Evolutionary conservation across 352 stramenopile species (phyloP), one percentile per base, ranked within the genome.

Genomic region (Phytopythium ostracodes): DNA sequence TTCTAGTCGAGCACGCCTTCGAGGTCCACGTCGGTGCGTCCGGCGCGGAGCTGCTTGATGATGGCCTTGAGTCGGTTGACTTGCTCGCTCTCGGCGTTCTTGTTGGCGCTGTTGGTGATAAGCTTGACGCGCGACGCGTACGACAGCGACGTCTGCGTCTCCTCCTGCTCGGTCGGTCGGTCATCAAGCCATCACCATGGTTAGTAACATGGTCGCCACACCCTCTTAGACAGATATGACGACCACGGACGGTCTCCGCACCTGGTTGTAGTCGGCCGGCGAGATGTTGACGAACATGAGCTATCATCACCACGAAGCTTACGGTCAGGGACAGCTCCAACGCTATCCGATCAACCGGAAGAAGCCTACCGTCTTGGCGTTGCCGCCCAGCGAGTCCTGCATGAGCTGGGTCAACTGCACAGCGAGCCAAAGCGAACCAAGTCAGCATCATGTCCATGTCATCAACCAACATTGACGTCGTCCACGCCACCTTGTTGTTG

Each of bases 231-330:
- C 38, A n/a, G n/a, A n/a, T n/a, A n/a, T n/a, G n/a, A n/a, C n/a
- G n/a, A n/a, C n/a, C n/a, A n/a, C n/a, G n/a, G n/a, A 27, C 6
- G 8, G 17, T 49, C 42, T 5, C 44, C 46, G 60, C 64, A 88
- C 79, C 63, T 93, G 84, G 67, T 96, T 96, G 68, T 96, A 96
- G 65, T 96, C 87, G 10, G 87, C 87, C 11, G 87, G 87, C 42
- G 87, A 96, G 52, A 94, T 88, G 70, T 96, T 96, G 61, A 95
- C 87, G 51, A 96, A 96, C 87, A 96, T 96, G 57, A 96, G 82
- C 84, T 92, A 56, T 14, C 35, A 15, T 20, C 2, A 44, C 4
- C 36, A 42, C 27, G 62, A 24, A 15, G n/a, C n/a, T n/a, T n/a
- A n/a, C 10, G 12, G 14, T 52, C 14, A 49, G 24, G 55, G 25